These are phyloP conservation scores for Euphrasia confusa DNA, from an alignment of 257 asterid genomes.

Conservation along the genomic window DNA sequence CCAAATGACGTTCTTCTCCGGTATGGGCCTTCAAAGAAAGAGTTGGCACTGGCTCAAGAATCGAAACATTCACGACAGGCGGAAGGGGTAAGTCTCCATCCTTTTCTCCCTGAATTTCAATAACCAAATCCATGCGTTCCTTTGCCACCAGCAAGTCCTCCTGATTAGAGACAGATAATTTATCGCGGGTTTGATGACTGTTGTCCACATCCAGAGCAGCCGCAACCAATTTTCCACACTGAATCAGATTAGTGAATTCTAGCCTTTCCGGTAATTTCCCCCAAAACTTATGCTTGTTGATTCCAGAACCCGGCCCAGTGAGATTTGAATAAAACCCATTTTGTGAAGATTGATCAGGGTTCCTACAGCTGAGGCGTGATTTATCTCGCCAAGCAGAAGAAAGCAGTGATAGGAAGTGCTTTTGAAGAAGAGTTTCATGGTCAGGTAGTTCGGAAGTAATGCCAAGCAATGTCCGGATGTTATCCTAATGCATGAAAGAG, in stretches of 20 bases:
- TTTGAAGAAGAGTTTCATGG: constrained; percentile 72
- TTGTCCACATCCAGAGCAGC: constrained; percentile 48
- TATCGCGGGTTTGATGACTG: constrained; percentile 29
- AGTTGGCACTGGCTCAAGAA: constrained; percentile 46
- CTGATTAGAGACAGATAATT: constrained; percentile 27
- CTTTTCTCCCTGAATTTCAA: constrained; percentile 44
- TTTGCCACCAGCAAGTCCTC: constrained; percentile 35
- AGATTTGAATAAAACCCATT: constrained; percentile 48
- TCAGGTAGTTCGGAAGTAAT: constrained; percentile 64
- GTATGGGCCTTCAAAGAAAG: constrained; percentile 29
- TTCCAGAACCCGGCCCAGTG: constrained; percentile 26
- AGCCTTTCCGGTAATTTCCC: constrained; percentile 34
- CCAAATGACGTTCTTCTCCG: constrained; percentile 29
- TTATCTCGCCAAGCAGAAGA: constrained; percentile 65
- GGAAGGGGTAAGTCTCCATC: constrained; percentile 45
- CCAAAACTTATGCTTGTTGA: constrained; percentile 26
- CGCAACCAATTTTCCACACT: constrained; percentile 65
- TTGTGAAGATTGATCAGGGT: constrained; percentile 28
- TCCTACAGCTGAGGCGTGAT: constrained; percentile 31
- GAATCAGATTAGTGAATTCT: constrained; percentile 54
- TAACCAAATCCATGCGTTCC: constrained; percentile 61
- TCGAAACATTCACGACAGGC: constrained; percentile 41
- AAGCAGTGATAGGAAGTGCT: constrained; percentile 70
- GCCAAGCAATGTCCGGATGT: constrained; percentile 62
- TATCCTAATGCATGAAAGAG: constrained; percentile 56